Conservation (phyloP, 495 filamentous ascomycete species). For the Penicillium arizonense region DNA sequence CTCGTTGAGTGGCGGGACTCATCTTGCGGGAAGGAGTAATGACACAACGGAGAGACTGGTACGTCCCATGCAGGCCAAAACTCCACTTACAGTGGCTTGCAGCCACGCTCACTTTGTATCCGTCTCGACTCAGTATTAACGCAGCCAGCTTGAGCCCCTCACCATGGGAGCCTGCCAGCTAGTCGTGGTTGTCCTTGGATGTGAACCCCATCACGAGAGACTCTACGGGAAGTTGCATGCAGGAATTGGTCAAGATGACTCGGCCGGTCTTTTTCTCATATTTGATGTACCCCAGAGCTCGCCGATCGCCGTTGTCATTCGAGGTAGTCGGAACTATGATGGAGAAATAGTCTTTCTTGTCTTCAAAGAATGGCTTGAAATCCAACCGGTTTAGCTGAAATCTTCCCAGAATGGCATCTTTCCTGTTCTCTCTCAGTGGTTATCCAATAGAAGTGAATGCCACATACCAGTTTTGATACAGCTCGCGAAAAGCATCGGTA, state of each 20-base stretch:
- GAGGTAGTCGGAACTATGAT: too few relatives aligned
- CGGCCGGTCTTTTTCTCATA: slow-evolving; percentile 10
- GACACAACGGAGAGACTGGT: background rate
- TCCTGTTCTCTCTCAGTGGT: background rate
- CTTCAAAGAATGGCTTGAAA: too few relatives aligned
- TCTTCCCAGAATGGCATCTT: background rate
- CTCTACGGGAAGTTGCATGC: slow-evolving; percentile 5
- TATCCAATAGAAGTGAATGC: background rate
- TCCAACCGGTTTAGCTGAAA: too few relatives aligned
- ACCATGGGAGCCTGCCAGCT: slow-evolving; percentile 19
- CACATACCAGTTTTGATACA: slow-evolving; percentile 3
- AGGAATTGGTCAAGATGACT: slow-evolving; percentile 9
- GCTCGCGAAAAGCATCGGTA: background rate
- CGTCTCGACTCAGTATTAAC: slow-evolving; percentile 17
- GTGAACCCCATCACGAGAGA: slow-evolving; percentile 5
- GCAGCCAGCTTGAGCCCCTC: slow-evolving; percentile 30
- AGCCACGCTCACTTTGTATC: slow-evolving; percentile 16
- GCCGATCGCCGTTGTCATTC: too few relatives aligned
- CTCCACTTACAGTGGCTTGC: slow-evolving; percentile 17
- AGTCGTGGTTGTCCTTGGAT: background rate
- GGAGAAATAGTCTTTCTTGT: too few relatives aligned
- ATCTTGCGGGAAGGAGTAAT: background rate
- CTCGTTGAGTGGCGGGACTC: background rate
- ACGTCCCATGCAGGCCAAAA: slow-evolving; percentile 8
- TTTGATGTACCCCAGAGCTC: slow-evolving; percentile 9